A percentile compares a stretch with the other conserved stretches of the same genome.
Conservation (phyloP, 768 basidiomycete species). For the Mycena galopus region DNA sequence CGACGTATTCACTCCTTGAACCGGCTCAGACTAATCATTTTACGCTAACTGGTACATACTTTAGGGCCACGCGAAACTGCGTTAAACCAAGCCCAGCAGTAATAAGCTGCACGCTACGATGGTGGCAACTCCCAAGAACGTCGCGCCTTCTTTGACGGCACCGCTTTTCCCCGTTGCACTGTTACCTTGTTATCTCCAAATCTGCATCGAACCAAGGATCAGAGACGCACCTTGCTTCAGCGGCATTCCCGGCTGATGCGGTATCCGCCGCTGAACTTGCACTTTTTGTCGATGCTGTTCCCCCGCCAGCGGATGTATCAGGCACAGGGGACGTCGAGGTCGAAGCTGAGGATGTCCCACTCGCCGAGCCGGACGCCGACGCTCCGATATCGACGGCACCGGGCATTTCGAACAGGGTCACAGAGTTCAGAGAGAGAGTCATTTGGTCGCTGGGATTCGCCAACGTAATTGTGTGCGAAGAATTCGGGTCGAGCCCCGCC, state of each 20-base stretch:
- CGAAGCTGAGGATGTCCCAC: background rate
- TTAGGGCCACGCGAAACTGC: too few relatives aligned
- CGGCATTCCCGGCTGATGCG: background rate
- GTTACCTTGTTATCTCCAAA: background rate
- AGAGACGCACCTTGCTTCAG: background rate
- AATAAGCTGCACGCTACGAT: too few relatives aligned
- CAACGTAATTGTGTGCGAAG: background rate
- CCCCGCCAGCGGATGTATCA: too few relatives aligned
- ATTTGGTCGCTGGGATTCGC: background rate
- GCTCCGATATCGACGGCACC: background rate
- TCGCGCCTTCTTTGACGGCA: background rate
- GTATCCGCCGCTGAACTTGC: background rate
- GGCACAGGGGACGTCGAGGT: background rate
- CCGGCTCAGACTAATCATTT: too few relatives aligned
- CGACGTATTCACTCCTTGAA: too few relatives aligned
- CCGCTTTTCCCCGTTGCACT: background rate
- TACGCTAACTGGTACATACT: too few relatives aligned
- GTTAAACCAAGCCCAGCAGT: too few relatives aligned
- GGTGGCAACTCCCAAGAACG: too few relatives aligned
- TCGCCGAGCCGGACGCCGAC: background rate
- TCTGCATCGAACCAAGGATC: background rate
- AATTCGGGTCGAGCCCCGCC: background rate
- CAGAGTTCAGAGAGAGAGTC: slow-evolving; percentile 1
- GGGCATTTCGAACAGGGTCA: slow-evolving; percentile 38
- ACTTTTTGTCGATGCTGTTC: background rate